Conservation (phyloP, 768 basidiomycete genomes). For the Crucibulum laeve region DNA sequence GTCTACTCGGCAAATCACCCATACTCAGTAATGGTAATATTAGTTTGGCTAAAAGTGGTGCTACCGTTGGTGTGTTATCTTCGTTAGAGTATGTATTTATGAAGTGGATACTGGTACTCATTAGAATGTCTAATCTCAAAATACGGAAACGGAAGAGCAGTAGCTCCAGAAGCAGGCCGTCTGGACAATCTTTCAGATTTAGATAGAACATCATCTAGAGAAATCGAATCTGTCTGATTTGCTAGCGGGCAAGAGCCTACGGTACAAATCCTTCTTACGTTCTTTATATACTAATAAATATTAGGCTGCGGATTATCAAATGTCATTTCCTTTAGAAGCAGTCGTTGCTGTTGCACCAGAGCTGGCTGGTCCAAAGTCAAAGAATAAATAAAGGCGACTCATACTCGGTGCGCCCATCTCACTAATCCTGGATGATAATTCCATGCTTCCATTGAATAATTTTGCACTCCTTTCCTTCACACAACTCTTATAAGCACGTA, state of each 20-base stretch:
- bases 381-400: constrained; percentile 17
- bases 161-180: constrained; percentile 21
- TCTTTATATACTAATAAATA: neutral
- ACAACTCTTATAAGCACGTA: no score
- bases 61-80: no score
- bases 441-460: no score
- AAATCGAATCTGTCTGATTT: constrained; percentile 14
- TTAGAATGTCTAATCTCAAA: constrained; percentile 39
- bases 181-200: constrained; percentile 17
- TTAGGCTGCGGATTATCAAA: constrained; percentile 22
- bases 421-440: no score
- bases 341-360: constrained; percentile 12
- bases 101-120: neutral
- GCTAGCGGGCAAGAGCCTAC: constrained; percentile 14
- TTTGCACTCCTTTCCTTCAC: no score
- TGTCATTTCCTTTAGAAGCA: constrained; percentile 20
- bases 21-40: no score
- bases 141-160: constrained; percentile 28
- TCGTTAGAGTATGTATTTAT: no score
- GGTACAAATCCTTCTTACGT: constrained; percentile 5
- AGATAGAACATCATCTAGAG: constrained; percentile 13
- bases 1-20: no score
- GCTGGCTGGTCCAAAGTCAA: constrained; percentile 14
- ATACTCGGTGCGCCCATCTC: constrained; percentile 14
- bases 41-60: no score